Conservation (phyloP, 2,329 filamentous ascomycete genomes). For the Apiospora aurea region DNA sequence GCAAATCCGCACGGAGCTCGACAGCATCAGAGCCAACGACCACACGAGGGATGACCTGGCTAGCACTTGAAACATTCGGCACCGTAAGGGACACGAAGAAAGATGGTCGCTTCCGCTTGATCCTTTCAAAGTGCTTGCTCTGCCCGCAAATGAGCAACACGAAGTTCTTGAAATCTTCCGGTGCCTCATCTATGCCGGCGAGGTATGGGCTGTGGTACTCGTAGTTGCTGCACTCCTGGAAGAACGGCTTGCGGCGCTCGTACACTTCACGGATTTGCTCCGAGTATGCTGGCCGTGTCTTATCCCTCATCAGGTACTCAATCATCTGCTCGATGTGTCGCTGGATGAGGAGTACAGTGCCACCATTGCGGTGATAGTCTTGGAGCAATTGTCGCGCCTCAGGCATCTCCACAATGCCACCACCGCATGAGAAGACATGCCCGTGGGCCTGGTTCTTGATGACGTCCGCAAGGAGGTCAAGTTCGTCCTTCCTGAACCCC, state of each 20-base stretch:
- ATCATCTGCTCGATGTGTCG: constrained; percentile 88
- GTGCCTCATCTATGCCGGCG: constrained; percentile 52
- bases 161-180: constrained; percentile 78
- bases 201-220: constrained; percentile 85
- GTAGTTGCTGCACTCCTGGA: constrained; percentile 90
- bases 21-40: constrained; percentile 90
- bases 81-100: constrained; percentile 95
- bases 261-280: constrained; percentile 94
- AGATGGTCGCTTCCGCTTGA: constrained; percentile 73
- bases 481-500: constrained; percentile 81
- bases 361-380: constrained; percentile 76
- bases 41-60: constrained; percentile 72
- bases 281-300: constrained; percentile 89
- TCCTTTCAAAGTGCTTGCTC: constrained; percentile 60
- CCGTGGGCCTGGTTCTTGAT: constrained; percentile 77
- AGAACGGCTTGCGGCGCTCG: constrained; percentile 87
- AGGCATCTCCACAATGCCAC: constrained; percentile 87
- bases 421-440: constrained; percentile 91
- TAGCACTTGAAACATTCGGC: constrained; percentile 71
- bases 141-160: constrained; percentile 72
- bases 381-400: constrained; percentile 79
- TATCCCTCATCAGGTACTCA: constrained; percentile 86
- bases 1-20: constrained; percentile 89
- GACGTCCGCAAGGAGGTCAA: constrained; percentile 74
- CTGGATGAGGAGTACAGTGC: constrained; percentile 86